These are phyloP conservation scores for Cicer pinnatifidum DNA, from an alignment of 306 rosid species.

Conservation along the genomic window DNA sequence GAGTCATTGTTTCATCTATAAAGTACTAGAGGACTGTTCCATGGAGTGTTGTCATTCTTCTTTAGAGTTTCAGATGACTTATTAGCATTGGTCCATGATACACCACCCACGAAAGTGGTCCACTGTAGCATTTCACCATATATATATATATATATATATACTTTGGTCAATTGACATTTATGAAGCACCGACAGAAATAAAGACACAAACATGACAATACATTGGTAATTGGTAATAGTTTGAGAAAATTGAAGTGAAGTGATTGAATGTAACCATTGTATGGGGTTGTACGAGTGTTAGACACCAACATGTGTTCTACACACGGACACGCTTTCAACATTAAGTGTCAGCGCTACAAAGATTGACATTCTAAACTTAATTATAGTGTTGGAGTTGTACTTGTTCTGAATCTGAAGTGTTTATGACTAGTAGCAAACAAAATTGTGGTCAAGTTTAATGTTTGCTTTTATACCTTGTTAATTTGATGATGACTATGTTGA, in stretches of 20 bases:
- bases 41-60: no score
- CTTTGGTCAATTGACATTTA: no score
- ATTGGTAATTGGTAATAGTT: neutral
- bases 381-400: conserved; percentile 1
- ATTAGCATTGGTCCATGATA: no score
- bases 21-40: no score
- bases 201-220: neutral
- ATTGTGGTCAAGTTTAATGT: neutral
- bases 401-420: conserved; percentile 1
- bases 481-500: conserved; percentile 23
- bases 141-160: no score
- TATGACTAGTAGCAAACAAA: neutral
- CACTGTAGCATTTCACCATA: no score
- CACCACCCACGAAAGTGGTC: no score
- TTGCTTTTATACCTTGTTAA: neutral
- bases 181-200: no score
- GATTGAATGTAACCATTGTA: neutral
- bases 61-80: no score
- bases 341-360: neutral
- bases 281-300: neutral
- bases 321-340: neutral
- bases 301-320: neutral
- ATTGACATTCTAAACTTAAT: conserved; percentile 21
- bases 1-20: no score
- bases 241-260: neutral